These are phyloP conservation scores for Rosellinia necatrix DNA, from an alignment of 2,329 filamentous ascomycete species.

Conservation along the genomic window DNA sequence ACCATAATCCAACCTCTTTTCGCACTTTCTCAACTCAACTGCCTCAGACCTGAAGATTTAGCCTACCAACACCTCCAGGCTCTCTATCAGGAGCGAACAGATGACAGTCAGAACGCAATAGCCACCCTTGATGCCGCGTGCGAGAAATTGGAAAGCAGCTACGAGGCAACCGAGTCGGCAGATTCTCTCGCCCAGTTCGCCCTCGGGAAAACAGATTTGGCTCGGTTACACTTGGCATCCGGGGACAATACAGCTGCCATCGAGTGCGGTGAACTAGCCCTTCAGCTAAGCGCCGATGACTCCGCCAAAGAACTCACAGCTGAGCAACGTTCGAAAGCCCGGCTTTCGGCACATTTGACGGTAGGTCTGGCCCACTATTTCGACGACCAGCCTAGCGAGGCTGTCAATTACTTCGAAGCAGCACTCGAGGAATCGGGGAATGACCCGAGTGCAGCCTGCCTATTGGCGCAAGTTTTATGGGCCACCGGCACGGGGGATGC, in stretches of 20 bases:
- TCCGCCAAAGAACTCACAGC: constrained; percentile 67
- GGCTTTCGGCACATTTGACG: constrained; percentile 84
- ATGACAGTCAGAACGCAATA: constrained; percentile 68
- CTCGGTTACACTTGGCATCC: constrained; percentile 77
- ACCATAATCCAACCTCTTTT: constrained; percentile 86
- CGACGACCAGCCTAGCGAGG: constrained; percentile 64
- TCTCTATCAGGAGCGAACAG: constrained; percentile 79
- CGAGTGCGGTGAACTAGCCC: constrained; percentile 78
- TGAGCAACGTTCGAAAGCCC: constrained; percentile 69
- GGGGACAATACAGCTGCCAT: constrained; percentile 69
- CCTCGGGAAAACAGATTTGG: constrained; percentile 83
- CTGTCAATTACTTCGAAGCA: constrained; percentile 78
- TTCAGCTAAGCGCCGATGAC: constrained; percentile 77
- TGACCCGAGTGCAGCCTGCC: constrained; percentile 82
- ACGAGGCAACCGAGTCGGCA: constrained; percentile 80
- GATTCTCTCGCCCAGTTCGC: constrained; percentile 76
- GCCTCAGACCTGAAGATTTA: constrained; percentile 71
- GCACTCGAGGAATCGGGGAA: constrained; percentile 77
- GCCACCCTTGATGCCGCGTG: constrained; percentile 69
- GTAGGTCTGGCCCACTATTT: constrained; percentile 84
- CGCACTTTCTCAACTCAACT: constrained; percentile 79
- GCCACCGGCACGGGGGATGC: constrained; percentile 79
- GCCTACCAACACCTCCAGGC: constrained; percentile 77
- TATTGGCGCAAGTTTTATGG: constrained; percentile 92
- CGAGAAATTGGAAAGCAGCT: constrained; percentile 74